Percentiles rank a stretch among this genome's conserved stretches.
These are phyloP conservation scores for Calcarisporium arbuscula DNA, from an alignment of 2,329 filamentous ascomycete species.

Conservation along the genomic window DNA sequence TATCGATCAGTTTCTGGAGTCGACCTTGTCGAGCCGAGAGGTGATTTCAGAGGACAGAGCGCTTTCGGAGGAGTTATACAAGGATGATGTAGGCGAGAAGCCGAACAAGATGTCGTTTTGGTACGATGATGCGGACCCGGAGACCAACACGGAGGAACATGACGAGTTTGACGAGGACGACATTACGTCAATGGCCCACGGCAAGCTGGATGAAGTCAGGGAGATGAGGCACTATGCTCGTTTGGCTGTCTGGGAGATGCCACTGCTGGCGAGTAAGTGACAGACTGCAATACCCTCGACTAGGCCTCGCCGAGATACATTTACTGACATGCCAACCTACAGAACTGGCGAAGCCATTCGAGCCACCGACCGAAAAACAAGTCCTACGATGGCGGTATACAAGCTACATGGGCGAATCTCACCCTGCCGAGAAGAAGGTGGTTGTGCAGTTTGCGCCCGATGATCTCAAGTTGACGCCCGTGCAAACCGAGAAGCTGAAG, in stretches of 20 bases:
- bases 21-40: conserved; percentile 19
- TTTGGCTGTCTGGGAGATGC: conserved; percentile 92
- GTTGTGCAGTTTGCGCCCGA: conserved; percentile 79
- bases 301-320: not conserved
- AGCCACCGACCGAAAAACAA: conserved; percentile 58
- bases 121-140: conserved; percentile 43
- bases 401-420: conserved; percentile 87
- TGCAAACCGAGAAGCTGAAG: conserved; percentile 72
- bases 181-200: conserved; percentile 75
- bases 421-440: conserved; percentile 89
- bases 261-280: conserved; percentile 72
- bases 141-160: conserved; percentile 43
- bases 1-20: conserved; percentile 25
- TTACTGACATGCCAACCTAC: conserved; percentile 5
- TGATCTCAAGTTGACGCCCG: conserved; percentile 63
- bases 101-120: conserved; percentile 37
- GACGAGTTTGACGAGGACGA: conserved; percentile 73
- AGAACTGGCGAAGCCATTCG: conserved; percentile 82
- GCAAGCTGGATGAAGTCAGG: conserved; percentile 79
- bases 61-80: conserved; percentile 23
- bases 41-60: conserved; percentile 23
- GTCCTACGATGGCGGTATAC: conserved; percentile 94
- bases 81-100: conserved; percentile 23
- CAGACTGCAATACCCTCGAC: not conserved
- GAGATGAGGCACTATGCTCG: conserved; percentile 85